phyloP scores from a whole-genome alignment of 257 asterid genomes.

The Eucommia ulmoides region DNA sequence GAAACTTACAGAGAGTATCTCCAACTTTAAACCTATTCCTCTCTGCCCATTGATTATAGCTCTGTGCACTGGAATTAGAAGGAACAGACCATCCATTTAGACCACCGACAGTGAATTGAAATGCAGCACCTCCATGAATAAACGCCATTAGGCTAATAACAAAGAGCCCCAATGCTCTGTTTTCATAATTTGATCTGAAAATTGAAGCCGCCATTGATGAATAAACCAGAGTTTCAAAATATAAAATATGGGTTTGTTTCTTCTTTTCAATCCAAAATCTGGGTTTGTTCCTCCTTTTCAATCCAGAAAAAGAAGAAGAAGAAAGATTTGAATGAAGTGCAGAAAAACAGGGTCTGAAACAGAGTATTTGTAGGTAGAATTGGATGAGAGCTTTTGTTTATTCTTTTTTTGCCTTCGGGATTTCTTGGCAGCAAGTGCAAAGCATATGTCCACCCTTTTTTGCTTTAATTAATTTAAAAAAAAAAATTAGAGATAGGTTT shows the following conservation, averaged over 20 bases:
- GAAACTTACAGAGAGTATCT: slow-evolving; percentile 33
- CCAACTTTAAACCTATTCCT: slow-evolving; percentile 36
- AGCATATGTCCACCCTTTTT: slow-evolving; percentile 22
- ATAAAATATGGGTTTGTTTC: background rate
- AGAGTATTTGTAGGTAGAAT: slow-evolving; percentile 44
- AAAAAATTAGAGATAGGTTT: too few relatives aligned
- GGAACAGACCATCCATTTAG: slow-evolving; percentile 55
- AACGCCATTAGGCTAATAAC: slow-evolving; percentile 23
- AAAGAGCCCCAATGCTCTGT: slow-evolving; percentile 11
- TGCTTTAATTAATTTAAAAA: slow-evolving; percentile 15
- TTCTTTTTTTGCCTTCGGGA: slow-evolving; percentile 16
- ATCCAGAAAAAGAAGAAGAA: too few relatives aligned
- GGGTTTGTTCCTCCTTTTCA: too few relatives aligned
- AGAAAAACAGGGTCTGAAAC: background rate
- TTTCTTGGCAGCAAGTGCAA: slow-evolving; percentile 39
- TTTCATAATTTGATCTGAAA: slow-evolving; percentile 1
- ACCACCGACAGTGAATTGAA: slow-evolving; percentile 62
- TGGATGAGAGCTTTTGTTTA: slow-evolving; percentile 38
- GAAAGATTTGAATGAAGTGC: slow-evolving; percentile 6
- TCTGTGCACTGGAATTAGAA: slow-evolving; percentile 29
- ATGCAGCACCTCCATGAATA: slow-evolving; percentile 29
- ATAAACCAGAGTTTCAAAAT: background rate
- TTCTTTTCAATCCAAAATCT: background rate
- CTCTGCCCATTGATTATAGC: slow-evolving; percentile 45
- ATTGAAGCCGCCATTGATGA: slow-evolving; percentile 33